Conservation (phyloP, 202 grass and related monocot genomes). For the Zizania palustris region DNA sequence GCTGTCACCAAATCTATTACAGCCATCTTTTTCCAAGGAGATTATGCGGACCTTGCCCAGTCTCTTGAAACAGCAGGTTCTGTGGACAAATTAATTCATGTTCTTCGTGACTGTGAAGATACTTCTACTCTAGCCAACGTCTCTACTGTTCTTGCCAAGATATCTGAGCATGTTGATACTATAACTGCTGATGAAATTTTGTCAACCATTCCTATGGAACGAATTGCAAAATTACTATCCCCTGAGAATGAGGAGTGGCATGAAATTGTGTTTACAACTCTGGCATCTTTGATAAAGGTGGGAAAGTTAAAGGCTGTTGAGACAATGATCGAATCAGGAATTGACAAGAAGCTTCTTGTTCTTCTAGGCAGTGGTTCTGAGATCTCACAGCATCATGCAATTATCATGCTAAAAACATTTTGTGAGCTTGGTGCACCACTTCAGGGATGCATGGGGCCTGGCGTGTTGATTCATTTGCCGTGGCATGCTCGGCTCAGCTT, state of each 20-base stretch:
- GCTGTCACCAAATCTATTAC: slow-evolving; percentile 45
- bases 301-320: slow-evolving; percentile 61
- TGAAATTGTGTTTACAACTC: slow-evolving; percentile 57
- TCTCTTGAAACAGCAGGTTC: slow-evolving; percentile 62
- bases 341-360: slow-evolving; percentile 68
- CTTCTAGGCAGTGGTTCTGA: slow-evolving; percentile 62
- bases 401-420: slow-evolving; percentile 58
- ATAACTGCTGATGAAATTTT: slow-evolving; percentile 52
- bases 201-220: slow-evolving; percentile 57
- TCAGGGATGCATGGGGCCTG: slow-evolving; percentile 57
- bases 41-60: slow-evolving; percentile 47
- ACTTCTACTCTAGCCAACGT: slow-evolving; percentile 47
- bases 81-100: slow-evolving; percentile 48
- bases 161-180: slow-evolving; percentile 54
- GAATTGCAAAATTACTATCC: slow-evolving; percentile 55
- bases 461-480: slow-evolving; percentile 55
- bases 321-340: slow-evolving; percentile 56
- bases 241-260: slow-evolving; percentile 57
- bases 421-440: slow-evolving; percentile 60
- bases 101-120: slow-evolving; percentile 51
- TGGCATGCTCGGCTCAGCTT: slow-evolving; percentile 67
- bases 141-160: slow-evolving; percentile 53
- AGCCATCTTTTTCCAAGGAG: slow-evolving; percentile 49
- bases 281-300: slow-evolving; percentile 53
- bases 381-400: slow-evolving; percentile 61